Evolutionary conservation across 805 yeast genomes (phyloP).

Genomic region (Starmerella kuoi): DNA sequence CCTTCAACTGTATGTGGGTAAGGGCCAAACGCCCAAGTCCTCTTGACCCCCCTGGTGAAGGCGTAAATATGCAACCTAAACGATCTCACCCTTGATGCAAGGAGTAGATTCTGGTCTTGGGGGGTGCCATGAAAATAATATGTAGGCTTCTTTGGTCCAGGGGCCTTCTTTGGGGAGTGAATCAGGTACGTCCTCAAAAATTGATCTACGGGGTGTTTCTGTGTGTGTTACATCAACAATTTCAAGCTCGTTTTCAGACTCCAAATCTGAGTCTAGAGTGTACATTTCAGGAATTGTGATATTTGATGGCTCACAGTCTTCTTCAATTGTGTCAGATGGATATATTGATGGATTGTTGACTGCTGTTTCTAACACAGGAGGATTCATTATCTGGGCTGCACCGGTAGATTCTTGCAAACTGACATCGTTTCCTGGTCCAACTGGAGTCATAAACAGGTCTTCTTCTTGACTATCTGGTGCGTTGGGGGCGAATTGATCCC

Average conservation of each 20-base stretch:
- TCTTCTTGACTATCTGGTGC: not conserved
- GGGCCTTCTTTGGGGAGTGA: conserved; percentile 21
- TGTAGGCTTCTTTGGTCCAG: conserved; percentile 27
- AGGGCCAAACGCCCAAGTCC: no score
- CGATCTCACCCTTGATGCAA: not conserved
- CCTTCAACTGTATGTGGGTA: no score
- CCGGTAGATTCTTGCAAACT: not conserved
- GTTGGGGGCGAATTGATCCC: no score
- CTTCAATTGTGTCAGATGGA: not conserved
- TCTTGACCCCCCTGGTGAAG: no score
- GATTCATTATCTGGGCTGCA: not conserved
- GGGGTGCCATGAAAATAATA: conserved; percentile 25
- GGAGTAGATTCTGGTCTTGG: conserved; percentile 3
- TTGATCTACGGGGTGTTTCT: conserved; percentile 1
- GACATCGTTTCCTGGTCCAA: not conserved
- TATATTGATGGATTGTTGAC: not conserved
- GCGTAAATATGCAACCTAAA: no score
- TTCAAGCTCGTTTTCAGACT: conserved; percentile 11
- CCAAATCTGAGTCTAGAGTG: conserved; percentile 9
- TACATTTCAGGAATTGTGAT: not conserved
- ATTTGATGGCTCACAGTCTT: not conserved
- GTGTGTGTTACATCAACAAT: conserved; percentile 2
- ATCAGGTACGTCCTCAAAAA: conserved; percentile 18
- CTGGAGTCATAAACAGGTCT: not conserved
- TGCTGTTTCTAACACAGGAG: no score